Base-by-base conservation (phyloP, 2,329 filamentous ascomycete species). In the Chaetomiaceae sp. region DNA sequence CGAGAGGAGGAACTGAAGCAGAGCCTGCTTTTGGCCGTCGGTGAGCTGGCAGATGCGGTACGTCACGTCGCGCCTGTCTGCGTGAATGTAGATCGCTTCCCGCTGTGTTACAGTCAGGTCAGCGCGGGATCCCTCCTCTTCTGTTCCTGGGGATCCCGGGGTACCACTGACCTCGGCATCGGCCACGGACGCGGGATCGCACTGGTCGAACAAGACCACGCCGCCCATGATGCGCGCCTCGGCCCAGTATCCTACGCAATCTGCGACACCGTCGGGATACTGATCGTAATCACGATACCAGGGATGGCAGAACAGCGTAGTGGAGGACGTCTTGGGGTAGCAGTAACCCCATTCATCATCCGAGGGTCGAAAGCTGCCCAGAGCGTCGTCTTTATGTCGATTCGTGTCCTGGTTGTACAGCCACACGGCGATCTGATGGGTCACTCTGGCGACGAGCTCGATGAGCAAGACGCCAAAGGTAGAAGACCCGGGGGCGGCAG, bases 381-480 rank as follows among this genome's bases (percentile, higher is more conserved):
- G 38, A 0, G 47, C 51, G 10, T 63, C 57, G 4, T 58, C 50
- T 10, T 58, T 56, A 20, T 62, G 59, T 0, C 54, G 29, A n/a
- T 47, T 48, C 0, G 52, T 45, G 6, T 58, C 55, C 2, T 57
- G 39, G 3, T 56, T 39, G 18, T 53, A 62, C 1, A 65, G 38
- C 2, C 39, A 35, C 0, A 58, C 56, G 1, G 19, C 45, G 15
- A 47, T 33, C 45, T 43, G 12, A 14, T 47, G 45, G 7, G 43
- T 20, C 3, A 34, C 17, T 4, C 27, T 18, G 11, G 45, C 45
- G n/a, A 43, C 22, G 10, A 47, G n/a, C 29, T 47, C 45, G 15
- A 43, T 34, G 22, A 47, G 39, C 12, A 38, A 34, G 6, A 35
- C 12, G 12, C 12, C 17, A 26, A 64, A 67, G 0, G 51, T 42